Evolutionary conservation across 148 eudicot species (phyloP).

Genomic region (Rhododendron williamsianum): DNA sequence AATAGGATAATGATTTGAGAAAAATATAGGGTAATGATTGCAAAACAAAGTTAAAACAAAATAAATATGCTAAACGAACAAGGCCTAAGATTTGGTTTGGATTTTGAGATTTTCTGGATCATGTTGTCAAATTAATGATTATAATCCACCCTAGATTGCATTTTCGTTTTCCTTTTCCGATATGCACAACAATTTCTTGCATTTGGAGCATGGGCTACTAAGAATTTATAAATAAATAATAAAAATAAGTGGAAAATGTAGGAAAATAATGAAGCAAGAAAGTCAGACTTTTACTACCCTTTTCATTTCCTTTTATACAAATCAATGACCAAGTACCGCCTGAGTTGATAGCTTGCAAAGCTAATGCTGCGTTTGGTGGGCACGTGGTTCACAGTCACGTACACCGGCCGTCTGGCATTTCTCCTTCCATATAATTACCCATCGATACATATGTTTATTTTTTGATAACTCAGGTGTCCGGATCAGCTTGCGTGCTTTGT

Average conservation of each 20-base stretch:
- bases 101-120: background rate
- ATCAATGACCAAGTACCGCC: background rate
- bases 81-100: background rate
- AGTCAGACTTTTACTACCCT: background rate
- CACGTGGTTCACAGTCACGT: background rate
- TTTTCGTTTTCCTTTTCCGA: background rate
- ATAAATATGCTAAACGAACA: too few species aligned
- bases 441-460: background rate
- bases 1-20: too few species aligned
- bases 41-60: too few species aligned
- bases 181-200: background rate
- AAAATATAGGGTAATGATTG: too few species aligned
- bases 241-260: background rate
- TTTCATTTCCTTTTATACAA: background rate
- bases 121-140: background rate
- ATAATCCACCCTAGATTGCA: background rate
- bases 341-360: background rate
- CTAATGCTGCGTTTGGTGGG: background rate
- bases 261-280: background rate
- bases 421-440: background rate
- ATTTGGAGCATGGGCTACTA: background rate
- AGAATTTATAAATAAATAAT: background rate
- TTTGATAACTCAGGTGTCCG: background rate
- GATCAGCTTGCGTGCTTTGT: too few species aligned
- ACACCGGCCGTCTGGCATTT: background rate